A percentile compares a stretch with the other conserved stretches of the same genome.
These are phyloP conservation scores for Plantago rigida DNA, from an alignment of 305 asterid species.

Conservation along the genomic window DNA sequence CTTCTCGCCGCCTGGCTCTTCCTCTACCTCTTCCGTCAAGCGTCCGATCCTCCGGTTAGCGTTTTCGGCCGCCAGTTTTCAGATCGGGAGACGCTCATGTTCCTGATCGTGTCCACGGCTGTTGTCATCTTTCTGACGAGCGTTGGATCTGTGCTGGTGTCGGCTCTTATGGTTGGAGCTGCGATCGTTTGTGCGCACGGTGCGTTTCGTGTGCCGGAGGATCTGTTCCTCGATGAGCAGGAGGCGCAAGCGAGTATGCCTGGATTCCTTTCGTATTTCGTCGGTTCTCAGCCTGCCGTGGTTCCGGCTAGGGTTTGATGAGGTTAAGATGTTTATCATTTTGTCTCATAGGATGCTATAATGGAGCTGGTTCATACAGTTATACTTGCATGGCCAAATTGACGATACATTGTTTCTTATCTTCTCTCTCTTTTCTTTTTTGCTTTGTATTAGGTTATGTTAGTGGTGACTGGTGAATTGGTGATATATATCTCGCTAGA, in stretches of 20 bases:
- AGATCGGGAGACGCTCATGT: slow-evolving; percentile 49
- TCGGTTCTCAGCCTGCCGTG: slow-evolving; percentile 36
- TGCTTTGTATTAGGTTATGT: not conserved
- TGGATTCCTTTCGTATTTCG: slow-evolving; percentile 58
- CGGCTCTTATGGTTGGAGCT: slow-evolving; percentile 73
- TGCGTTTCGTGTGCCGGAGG: slow-evolving; percentile 76
- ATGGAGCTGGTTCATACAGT: no score
- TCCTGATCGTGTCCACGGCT: slow-evolving; percentile 38
- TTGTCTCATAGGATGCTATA: not conserved
- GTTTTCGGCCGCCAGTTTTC: slow-evolving; percentile 43
- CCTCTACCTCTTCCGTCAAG: slow-evolving; percentile 61
- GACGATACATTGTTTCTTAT: not conserved
- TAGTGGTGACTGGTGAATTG: no score
- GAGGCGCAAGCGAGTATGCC: slow-evolving; percentile 45
- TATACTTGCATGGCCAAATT: not conserved
- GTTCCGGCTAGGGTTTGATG: slow-evolving; percentile 50
- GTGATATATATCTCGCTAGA: no score
- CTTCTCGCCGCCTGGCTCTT: slow-evolving; percentile 72
- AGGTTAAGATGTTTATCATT: not conserved
- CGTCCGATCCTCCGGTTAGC: slow-evolving; percentile 55
- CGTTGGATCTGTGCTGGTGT: slow-evolving; percentile 70
- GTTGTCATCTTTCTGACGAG: slow-evolving; percentile 64
- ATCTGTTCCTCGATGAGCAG: slow-evolving; percentile 73
- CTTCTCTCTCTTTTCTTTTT: not conserved
- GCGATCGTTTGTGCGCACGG: slow-evolving; percentile 56